These are phyloP conservation scores for Saccharomycopsis malanga DNA, from an alignment of 805 yeast genomes.

Conservation along the genomic window DNA sequence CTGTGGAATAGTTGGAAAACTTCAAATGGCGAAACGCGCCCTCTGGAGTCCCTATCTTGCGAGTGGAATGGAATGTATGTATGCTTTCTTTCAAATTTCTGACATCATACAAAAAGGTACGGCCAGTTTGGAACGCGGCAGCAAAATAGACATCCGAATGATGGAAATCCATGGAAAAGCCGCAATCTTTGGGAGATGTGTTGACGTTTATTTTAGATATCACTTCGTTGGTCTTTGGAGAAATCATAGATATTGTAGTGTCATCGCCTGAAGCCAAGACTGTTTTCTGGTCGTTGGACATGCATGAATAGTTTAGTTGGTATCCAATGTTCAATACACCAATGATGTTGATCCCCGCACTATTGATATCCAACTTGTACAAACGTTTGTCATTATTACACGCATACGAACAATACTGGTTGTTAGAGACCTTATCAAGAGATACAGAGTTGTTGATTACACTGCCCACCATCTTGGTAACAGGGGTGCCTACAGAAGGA, in stretches of 20 bases:
- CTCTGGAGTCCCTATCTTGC: constrained; percentile 27
- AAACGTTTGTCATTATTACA: constrained; percentile 80
- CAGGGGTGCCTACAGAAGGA: constrained; percentile 39
- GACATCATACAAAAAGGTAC: constrained; percentile 67
- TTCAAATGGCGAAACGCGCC: constrained; percentile 38
- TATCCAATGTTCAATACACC: constrained; percentile 46
- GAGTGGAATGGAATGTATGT: constrained; percentile 50
- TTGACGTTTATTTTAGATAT: constrained; percentile 3
- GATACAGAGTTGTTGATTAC: constrained; percentile 78
- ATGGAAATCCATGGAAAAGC: constrained; percentile 75
- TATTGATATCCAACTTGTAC: constrained; percentile 54
- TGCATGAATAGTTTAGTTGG: constrained; percentile 67
- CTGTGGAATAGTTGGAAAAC: constrained; percentile 52
- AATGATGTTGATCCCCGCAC: constrained; percentile 38
- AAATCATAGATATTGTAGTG: constrained; percentile 52
- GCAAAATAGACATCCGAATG: constrained; percentile 71
- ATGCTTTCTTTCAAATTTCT: constrained; percentile 52
- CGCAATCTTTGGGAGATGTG: constrained; percentile 43
- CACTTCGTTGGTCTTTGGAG: constrained; percentile 32
- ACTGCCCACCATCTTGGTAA: constrained; percentile 55
- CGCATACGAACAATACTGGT: constrained; percentile 50
- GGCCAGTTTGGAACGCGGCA: constrained; percentile 81
- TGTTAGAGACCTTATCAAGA: constrained; percentile 33
- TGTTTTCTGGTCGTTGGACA: constrained; percentile 55
- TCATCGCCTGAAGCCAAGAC: constrained; percentile 75